These are phyloP conservation scores for Pseudogymnoascus sp. DNA, from an alignment of 2,329 filamentous ascomycete species.

Conservation along the genomic window DNA sequence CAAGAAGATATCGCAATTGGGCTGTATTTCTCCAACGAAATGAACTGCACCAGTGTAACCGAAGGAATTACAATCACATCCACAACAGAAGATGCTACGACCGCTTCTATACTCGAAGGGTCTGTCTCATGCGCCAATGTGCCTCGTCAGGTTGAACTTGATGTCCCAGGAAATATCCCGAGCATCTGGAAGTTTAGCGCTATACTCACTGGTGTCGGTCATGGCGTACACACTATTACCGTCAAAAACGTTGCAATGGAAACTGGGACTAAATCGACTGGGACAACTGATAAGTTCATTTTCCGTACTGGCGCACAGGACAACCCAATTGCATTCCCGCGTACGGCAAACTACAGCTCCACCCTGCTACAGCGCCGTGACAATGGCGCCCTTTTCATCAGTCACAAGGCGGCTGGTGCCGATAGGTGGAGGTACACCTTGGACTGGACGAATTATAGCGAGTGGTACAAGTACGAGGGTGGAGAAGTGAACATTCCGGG, in stretches of 20 bases:
- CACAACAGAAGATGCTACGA: conserved; percentile 38
- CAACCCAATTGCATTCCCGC: conserved; percentile 53
- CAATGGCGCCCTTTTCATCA: conserved; percentile 34
- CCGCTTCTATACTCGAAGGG: conserved; percentile 34
- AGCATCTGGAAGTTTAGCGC: conserved; percentile 45
- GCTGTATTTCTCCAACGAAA: conserved; percentile 50
- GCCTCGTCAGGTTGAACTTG: conserved; percentile 27
- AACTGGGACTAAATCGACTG: conserved; percentile 31
- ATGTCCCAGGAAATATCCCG: conserved; percentile 43
- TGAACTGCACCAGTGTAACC: conserved; percentile 49
- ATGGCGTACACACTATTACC: conserved; percentile 52
- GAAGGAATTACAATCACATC: conserved; percentile 44
- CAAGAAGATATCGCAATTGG: conserved; percentile 32
- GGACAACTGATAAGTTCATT: conserved; percentile 48
- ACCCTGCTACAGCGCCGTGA: conserved; percentile 38
- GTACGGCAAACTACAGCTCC: conserved; percentile 48
- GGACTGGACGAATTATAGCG: conserved; percentile 28
- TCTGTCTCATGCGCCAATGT: conserved; percentile 34
- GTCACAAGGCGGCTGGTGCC: conserved; percentile 52
- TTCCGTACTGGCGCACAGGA: conserved; percentile 48
- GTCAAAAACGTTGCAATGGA: conserved; percentile 42
- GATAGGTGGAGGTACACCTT: conserved; percentile 38
- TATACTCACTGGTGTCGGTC: conserved; percentile 45
- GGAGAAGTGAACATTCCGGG: conserved; percentile 40
- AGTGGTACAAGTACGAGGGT: conserved; percentile 48